phyloP scores from a whole-genome alignment of 805 yeast genomes.

The Lachancea sp. region DNA sequence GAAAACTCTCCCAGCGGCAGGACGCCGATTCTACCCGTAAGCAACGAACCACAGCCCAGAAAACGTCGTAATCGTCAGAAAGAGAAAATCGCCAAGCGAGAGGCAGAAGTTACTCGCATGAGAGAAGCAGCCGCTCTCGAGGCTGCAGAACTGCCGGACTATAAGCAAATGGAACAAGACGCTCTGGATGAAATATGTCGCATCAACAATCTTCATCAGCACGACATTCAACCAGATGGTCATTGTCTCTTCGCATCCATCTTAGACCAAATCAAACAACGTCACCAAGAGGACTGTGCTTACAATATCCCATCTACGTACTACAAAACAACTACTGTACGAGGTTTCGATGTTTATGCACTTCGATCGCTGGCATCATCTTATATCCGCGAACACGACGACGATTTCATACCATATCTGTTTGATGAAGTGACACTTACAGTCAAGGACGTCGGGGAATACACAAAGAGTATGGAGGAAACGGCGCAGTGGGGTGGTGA shows the following conservation, averaged over 20 bases:
- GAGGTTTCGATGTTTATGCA: constrained; percentile 30
- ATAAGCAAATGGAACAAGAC: constrained; percentile 64
- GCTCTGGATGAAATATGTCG: constrained; percentile 51
- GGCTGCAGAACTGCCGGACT: constrained; percentile 59
- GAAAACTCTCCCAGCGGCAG: constrained; percentile 9
- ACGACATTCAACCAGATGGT: constrained; percentile 85
- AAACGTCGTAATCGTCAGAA: constrained; percentile 69
- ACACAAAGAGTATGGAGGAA: constrained; percentile 58
- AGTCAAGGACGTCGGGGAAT: constrained; percentile 57
- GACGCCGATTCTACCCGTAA: constrained; percentile 8
- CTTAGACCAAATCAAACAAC: constrained; percentile 59
- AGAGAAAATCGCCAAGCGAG: constrained; percentile 72
- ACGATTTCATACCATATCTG: constrained; percentile 73
- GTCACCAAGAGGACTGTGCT: constrained; percentile 37
- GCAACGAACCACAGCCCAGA: constrained; percentile 29
- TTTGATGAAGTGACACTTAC: constrained; percentile 71
- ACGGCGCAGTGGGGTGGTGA: constrained; percentile 97
- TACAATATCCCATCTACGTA: constrained; percentile 11
- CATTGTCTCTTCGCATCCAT: constrained; percentile 88
- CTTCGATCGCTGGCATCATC: constrained; percentile 61
- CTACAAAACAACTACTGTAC: not conserved
- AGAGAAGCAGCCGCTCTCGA: constrained; percentile 66
- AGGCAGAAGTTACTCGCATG: constrained; percentile 57
- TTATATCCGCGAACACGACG: constrained; percentile 56
- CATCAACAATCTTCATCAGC: constrained; percentile 43